Evolutionary conservation across 768 basidiomycete genomes (phyloP).

Genomic region (Leucocoprinus sp.): DNA sequence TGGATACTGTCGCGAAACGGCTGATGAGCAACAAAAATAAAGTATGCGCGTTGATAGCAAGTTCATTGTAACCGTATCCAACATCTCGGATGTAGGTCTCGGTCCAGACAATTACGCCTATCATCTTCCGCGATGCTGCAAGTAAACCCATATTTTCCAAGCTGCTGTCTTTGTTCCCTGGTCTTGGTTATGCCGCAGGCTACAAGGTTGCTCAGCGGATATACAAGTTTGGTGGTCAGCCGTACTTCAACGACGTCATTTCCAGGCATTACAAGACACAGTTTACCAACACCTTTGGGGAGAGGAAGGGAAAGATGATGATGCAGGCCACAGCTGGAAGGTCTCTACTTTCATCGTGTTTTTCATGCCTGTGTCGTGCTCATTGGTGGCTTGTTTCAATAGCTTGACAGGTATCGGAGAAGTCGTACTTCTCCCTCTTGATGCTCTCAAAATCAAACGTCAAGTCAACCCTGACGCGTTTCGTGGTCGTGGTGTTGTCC

Average conservation of each 20-base stretch:
- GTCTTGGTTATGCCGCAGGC: constrained; percentile 95
- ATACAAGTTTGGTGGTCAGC: constrained; percentile 99
- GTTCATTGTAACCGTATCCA: neutral
- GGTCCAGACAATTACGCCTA: constrained; percentile 50
- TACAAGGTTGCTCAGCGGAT: constrained; percentile 93
- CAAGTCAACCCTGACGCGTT: constrained; percentile 98
- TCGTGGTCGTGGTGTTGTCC: constrained; percentile 84
- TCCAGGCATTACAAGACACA: constrained; percentile 69
- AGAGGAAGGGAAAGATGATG: constrained; percentile 92
- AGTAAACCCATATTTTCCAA: constrained; percentile 55
- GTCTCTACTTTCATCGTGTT: constrained; percentile 27
- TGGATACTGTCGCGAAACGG: constrained; percentile 97
- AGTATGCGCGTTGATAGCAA: constrained; percentile 26
- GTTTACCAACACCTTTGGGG: constrained; percentile 83
- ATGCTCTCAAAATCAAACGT: constrained; percentile 96
- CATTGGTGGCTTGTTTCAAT: constrained; percentile 5
- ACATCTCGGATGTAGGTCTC: constrained; percentile 42
- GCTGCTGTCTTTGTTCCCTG: constrained; percentile 92
- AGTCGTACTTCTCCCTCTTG: constrained; percentile 95
- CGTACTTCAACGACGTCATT: constrained; percentile 93
- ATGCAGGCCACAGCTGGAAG: constrained; percentile 93
- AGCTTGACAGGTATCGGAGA: constrained; percentile 85
- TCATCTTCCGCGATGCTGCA: constrained; percentile 86
- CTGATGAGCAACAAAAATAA: constrained; percentile 96
- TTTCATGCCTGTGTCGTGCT: neutral